Evolutionary conservation across 1,284 basidiomycete genomes (phyloP), one percentile per base, ranked within the genome.

Genomic region (Cronartium quercuum): DNA sequence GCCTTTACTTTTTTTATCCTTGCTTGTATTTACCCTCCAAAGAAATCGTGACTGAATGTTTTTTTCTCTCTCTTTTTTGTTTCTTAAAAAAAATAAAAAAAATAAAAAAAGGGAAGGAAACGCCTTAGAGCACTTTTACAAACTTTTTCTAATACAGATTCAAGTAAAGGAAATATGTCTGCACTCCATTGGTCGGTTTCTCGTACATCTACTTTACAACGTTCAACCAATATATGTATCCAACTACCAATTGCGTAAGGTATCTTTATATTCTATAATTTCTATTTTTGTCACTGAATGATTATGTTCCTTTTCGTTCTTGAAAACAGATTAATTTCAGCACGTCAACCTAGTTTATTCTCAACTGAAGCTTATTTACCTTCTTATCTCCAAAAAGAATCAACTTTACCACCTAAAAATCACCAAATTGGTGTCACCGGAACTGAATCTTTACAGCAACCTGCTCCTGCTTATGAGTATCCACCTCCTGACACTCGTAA

Each of bases 201-300:
- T 34, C 44, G 64, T 42, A 61, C 63, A 9, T 74, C 71, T n/a
- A 74, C 71, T 24, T 66, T 74, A 12, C 63, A 74, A 66, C 35
- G 61, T 18, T 66, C 44, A 40, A 64, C 47, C 6, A 66, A 51
- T 15, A 37, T 74, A 1, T 35, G 34, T 29, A 66, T 74, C 55
- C 44, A 66, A 63, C 41, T 74, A 40, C 71, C 71, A 6, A 40
- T 66, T 57, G 63, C 71, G 71, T 74, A 42, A 51, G 71, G 60
- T 29, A 15, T 15, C 6, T 13, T 5, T 35, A 12, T 24, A 9
- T 24, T 35, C 18, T 21, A 18, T 51, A 6, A n/a, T 35, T 1
- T 24, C 12, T 29, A 10, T 40, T 3, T 40, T 34, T 62, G 15
- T n/a, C n/a, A 41, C 21, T 68, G 18, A 40, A 37, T 24, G 21